Base-by-base conservation (phyloP, 495 filamentous ascomycete genomes). In the Penicillium fimorum region DNA sequence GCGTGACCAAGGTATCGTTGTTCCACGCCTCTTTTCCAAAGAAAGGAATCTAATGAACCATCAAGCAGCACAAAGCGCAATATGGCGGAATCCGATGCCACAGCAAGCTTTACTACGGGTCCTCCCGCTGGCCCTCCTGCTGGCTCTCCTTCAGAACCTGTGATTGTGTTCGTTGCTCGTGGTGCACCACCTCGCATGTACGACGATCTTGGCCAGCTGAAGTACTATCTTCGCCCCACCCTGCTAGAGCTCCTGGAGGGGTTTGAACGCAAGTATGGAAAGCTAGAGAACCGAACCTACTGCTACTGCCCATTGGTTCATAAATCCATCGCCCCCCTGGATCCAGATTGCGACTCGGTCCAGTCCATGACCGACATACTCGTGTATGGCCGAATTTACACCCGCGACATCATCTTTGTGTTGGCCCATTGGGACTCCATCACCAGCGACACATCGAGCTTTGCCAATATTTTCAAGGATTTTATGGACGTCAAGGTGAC, bases 231-330 rank as follows among this genome's bases (percentile, higher is more conserved):
- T 12, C n/a, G 30, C 2, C 45, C 45, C 29, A 29, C 45, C 45
- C 4, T 47, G 10, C 6, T 9, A 5, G 45, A 47, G 11, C 24
- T 47, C n/a, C 8, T 22, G 11, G 45, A 20, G 12, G 0, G 2
- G 2, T 47, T 32, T 7, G 29, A 20, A 8, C 27, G 29, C 45
- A 47, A 32, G 15, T 47, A 47, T 18, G 45, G 45, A 4, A 20
- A 20, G 10, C 9, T 47, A 9, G 29, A 17, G 17, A 18, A 5
- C 3, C 45, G 29, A 12, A n/a, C 45, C 45, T 32, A 47, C 45
- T 18, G 13, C 45, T 32, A 17, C 17, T 47, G 45, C 45, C 45
- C 45, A 47, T 18, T 47, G 45, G 32, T 47, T 17, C 45, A 47
- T 10, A 32, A 32, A 18, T 47, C 25, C 10, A 32, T 8, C 8